phyloP scores from a whole-genome alignment of 1,284 basidiomycete genomes.

The Xerocomus cyaneibrunnescens region DNA sequence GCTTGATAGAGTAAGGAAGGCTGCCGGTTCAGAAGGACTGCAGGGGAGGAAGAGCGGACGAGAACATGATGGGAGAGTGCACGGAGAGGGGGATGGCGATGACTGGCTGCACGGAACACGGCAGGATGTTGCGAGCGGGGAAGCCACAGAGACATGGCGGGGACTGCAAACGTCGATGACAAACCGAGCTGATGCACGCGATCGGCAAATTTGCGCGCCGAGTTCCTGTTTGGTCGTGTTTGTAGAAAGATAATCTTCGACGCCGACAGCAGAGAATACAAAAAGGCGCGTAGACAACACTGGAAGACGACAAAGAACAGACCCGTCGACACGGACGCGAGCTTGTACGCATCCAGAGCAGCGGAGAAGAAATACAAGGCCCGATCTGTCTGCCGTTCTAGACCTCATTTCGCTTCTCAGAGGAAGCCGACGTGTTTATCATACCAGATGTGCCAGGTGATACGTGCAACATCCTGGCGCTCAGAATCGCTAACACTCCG shows the following conservation, averaged over 20 bases:
- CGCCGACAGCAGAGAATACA: conserved; percentile 51
- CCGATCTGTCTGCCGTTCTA: conserved; percentile 61
- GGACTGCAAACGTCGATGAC: background rate
- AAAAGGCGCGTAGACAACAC: conserved; percentile 60
- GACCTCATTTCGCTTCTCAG: conserved; percentile 48
- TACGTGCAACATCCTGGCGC: conserved; percentile 34
- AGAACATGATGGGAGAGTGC: conserved; percentile 22
- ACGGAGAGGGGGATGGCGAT: conserved; percentile 1
- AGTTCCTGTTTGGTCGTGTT: conserved; percentile 28
- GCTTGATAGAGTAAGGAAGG: background rate
- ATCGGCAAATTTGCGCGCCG: conserved; percentile 16
- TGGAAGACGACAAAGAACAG: conserved; percentile 60
- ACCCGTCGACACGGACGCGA: conserved; percentile 40
- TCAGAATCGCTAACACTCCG: background rate
- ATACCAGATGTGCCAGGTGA: conserved; percentile 54
- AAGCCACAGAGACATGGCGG: conserved; percentile 62
- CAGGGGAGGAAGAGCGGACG: conserved; percentile 19
- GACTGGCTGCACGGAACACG: conserved; percentile 44
- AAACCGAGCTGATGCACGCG: background rate
- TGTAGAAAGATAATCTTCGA: conserved; percentile 25
- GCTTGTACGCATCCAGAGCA: conserved; percentile 70
- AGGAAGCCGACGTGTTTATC: conserved; percentile 25
- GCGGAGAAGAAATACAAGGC: conserved; percentile 78
- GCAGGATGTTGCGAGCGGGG: conserved; percentile 50
- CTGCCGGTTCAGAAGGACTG: conserved; percentile 15